Conservation (phyloP, 345 rosid species). For the Murraya koenigii region DNA sequence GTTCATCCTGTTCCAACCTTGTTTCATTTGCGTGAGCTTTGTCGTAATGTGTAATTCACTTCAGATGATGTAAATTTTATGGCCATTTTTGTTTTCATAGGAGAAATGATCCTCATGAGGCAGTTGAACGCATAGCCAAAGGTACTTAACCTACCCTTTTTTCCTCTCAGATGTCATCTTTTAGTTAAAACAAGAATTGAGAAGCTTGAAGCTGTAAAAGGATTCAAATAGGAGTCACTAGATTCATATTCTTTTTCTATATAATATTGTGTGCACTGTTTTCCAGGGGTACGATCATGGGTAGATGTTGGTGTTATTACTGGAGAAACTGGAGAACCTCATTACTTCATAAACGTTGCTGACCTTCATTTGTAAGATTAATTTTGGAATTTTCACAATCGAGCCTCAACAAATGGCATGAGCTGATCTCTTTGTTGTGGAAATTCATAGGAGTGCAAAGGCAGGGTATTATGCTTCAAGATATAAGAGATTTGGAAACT, state of each 20-base stretch:
- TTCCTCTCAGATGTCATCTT: neutral
- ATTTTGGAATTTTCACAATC: conserved; percentile 18
- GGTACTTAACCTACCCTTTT: conserved; percentile 39
- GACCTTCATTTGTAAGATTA: conserved; percentile 88
- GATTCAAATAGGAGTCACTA: neutral
- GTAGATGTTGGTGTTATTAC: conserved; percentile 74
- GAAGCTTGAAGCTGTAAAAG: neutral
- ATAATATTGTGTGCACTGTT: conserved; percentile 18
- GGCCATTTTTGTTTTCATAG: conserved; percentile 32
- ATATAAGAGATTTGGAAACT: conserved; percentile 81
- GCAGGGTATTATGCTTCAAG: conserved; percentile 91
- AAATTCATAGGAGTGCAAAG: conserved; percentile 82
- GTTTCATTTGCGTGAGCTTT: conserved; percentile 5
- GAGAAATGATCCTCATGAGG: conserved; percentile 84
- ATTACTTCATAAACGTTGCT: conserved; percentile 91
- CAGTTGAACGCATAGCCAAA: conserved; percentile 73
- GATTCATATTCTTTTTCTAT: neutral
- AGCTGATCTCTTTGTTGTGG: conserved; percentile 12
- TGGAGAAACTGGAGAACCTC: conserved; percentile 51
- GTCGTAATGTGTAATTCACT: neutral
- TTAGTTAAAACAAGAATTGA: conserved; percentile 1
- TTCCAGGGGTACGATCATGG: conserved; percentile 63
- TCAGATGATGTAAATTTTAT: conserved; percentile 11
- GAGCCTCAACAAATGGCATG: neutral
- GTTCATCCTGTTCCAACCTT: conserved; percentile 29